Percentiles rank a stretch among this genome's conserved stretches.
Conservation (phyloP, 208 protist species). For the Leishmania tarentolae region DNA sequence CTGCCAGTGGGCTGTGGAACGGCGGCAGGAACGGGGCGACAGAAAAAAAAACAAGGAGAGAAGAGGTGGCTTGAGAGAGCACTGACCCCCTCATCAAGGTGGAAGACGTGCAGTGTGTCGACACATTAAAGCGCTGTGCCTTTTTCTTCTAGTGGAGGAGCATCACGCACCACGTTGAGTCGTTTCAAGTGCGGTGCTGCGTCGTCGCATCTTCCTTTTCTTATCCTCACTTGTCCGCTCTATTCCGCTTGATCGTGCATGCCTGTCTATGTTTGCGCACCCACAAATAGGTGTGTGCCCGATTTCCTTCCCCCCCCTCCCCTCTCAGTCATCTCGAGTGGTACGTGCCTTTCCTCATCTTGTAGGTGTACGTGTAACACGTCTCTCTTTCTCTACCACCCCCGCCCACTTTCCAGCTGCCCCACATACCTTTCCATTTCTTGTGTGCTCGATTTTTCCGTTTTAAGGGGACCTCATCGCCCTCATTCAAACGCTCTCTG, state of each 20-base stretch:
- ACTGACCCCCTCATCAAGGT: background rate
- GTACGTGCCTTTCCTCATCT: background rate
- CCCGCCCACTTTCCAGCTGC: no score
- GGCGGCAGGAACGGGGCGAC: background rate
- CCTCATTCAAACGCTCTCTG: background rate
- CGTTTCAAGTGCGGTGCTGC: background rate
- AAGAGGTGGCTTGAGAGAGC: background rate
- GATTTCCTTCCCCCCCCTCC: background rate
- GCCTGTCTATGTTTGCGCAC: background rate
- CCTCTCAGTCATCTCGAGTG: background rate
- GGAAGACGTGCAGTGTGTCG: background rate
- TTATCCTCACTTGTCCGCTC: background rate
- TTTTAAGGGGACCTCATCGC: background rate
- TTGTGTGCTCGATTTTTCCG: background rate
- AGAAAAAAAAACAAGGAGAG: no score
- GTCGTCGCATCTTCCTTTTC: background rate
- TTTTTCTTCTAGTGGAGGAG: background rate
- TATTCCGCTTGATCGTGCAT: background rate
- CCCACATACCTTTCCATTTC: no score
- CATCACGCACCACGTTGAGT: background rate
- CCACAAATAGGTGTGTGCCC: background rate
- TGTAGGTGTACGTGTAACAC: background rate
- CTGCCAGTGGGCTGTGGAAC: background rate
- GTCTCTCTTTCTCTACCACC: background rate
- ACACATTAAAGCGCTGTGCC: background rate